Base-by-base conservation (phyloP, 108 stramenopile genomes). In the Skeletonema tropicum region DNA sequence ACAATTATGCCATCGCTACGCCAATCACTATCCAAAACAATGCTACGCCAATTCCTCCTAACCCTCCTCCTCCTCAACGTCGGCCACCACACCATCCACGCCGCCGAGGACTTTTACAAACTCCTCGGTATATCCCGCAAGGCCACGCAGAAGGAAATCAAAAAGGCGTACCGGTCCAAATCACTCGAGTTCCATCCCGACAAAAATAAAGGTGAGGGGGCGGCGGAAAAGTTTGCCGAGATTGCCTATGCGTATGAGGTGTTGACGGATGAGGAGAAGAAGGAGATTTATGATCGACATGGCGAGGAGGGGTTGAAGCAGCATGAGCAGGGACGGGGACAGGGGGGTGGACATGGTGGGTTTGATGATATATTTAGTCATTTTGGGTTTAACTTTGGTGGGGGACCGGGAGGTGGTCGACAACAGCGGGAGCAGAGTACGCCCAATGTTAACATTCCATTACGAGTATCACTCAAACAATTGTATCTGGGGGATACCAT, bases 221-320 rank as follows among this genome's bases (percentile, higher is more conserved):
- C 94, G 9, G 83, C 94, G 0, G 94, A 93, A 49, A 96, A 87
- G 64, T 99, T 99, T 76, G 92, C 96, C 38, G 91, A 98, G 69
- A 96, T 99, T 60, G 93, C 92, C 26, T 88, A 95, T 68, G 98
- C 98, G 6, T 99, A 99, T 75, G 99, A 99, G 72, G 96, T 98
- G 0, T 79, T 99, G 6, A 89, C 82, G 46, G 98, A 99, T 79
- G 91, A 97, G 62, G 97, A 96, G 29, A 98, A 96, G 86, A 92
- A 95, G 48, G 77, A 88, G 11, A 83, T 97, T 33, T 99, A 98
- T 71, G 97, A 99, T 71, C 87, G 87, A 48, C 96, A 97, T 68
- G 99, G 99, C 21, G 96, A 97, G 73, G 99, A 98, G 63, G 99
- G 98, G 21, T 68, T 99, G 62, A 96, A 96, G 70, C 97, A 96